Evolutionary conservation across 495 filamentous ascomycete species (phyloP).

Genomic region (Xylaria bambusicola): DNA sequence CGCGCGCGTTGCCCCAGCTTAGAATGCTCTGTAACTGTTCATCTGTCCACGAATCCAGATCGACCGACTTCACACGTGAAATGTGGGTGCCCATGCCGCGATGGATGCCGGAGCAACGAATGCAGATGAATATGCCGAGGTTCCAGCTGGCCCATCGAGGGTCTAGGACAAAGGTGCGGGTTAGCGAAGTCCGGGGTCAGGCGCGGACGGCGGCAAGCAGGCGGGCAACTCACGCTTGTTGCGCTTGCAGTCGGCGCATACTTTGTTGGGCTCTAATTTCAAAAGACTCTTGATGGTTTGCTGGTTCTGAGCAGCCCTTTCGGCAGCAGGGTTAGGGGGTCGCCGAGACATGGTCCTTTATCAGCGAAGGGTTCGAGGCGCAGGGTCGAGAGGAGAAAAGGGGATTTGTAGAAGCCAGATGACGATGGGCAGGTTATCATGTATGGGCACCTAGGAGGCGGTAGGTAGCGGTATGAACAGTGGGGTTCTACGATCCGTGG

Average conservation of each 20-base stretch:
- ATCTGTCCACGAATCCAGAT: slow-evolving; percentile 97
- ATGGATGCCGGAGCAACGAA: slow-evolving; percentile 97
- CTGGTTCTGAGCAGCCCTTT: slow-evolving; percentile 85
- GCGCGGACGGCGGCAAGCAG: neutral
- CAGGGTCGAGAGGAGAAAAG: neutral
- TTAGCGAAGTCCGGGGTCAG: neutral
- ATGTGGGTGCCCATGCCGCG: slow-evolving; percentile 99
- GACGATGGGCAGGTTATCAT: too few relatives aligned
- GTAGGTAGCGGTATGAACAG: neutral
- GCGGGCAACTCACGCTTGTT: slow-evolving; percentile 79
- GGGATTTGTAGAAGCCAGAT: neutral
- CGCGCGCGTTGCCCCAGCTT: slow-evolving; percentile 90
- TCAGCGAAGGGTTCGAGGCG: neutral
- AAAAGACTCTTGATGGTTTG: slow-evolving; percentile 87
- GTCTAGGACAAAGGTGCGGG: slow-evolving; percentile 51
- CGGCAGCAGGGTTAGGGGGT: slow-evolving; percentile 70
- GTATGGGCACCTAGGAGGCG: neutral
- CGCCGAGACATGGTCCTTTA: slow-evolving; percentile 77
- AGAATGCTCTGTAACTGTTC: slow-evolving; percentile 92
- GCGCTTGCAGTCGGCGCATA: slow-evolving; percentile 96
- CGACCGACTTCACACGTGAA: slow-evolving; percentile 95
- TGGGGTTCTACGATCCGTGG: slow-evolving; percentile 12
- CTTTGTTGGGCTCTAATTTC: slow-evolving; percentile 92
- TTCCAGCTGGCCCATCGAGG: slow-evolving; percentile 99
- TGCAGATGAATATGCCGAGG: slow-evolving; percentile 92